Evolutionary conservation across 2,329 filamentous ascomycete species (phyloP).

Genomic region (Lasiodiplodia sp.): DNA sequence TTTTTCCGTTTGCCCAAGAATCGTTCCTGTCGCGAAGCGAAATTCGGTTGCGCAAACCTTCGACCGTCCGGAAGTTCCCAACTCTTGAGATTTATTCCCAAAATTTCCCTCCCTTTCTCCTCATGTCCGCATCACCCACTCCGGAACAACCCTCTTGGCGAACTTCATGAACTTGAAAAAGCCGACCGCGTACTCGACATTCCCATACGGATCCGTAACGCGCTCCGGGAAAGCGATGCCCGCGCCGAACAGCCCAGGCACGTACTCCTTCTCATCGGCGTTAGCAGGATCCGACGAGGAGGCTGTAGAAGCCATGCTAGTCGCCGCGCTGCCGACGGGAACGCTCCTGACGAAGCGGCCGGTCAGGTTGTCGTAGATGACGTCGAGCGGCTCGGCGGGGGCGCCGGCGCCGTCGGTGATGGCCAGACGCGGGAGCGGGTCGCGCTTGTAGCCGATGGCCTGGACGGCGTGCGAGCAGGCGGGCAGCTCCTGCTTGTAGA

Average conservation of each 20-base stretch:
- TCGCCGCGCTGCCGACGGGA: conserved; percentile 45
- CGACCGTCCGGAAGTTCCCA: neutral
- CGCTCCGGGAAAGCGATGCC: conserved; percentile 70
- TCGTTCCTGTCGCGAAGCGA: neutral
- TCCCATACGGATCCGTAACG: conserved; percentile 67
- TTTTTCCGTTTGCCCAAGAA: neutral
- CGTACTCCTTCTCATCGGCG: conserved; percentile 35
- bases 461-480: conserved; percentile 62
- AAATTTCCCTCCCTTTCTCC: neutral
- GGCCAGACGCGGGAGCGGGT: conserved; percentile 58
- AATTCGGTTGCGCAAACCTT: neutral
- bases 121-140: conserved; percentile 50
- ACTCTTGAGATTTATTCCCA: neutral
- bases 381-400: conserved; percentile 37
- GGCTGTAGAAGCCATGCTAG: conserved; percentile 51
- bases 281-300: conserved; percentile 31
- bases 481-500: conserved; percentile 57
- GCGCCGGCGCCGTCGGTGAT: conserved; percentile 41
- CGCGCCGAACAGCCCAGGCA: conserved; percentile 65
- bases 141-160: conserved; percentile 61
- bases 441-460: conserved; percentile 64
- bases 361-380: conserved; percentile 44
- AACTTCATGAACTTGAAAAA: conserved; percentile 73
- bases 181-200: conserved; percentile 68
- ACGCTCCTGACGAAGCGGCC: conserved; percentile 38